A percentile compares a stretch with the other conserved stretches of the same genome.
Evolutionary conservation across 495 filamentous ascomycete species (phyloP).

Genomic region (Thozetella sp.): DNA sequence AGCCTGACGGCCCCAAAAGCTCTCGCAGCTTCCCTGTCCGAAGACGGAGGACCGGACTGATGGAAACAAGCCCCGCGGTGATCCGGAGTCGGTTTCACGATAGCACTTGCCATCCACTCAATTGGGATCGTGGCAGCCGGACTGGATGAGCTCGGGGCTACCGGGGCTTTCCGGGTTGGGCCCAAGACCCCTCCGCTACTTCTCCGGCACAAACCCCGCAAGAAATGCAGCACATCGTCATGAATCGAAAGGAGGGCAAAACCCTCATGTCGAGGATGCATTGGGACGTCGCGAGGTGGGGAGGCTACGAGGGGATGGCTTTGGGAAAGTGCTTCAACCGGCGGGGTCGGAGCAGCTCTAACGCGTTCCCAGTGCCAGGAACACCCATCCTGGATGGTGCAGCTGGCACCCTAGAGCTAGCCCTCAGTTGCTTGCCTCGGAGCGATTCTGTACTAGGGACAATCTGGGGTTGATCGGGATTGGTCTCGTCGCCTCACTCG

Average conservation of each 20-base stretch:
- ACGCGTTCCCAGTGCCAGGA: neutral
- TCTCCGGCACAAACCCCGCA: constrained; percentile 5
- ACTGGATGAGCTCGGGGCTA: constrained; percentile 7
- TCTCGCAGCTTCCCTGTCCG: neutral
- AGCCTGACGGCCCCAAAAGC: neutral
- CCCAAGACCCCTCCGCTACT: constrained; percentile 4
- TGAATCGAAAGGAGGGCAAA: neutral
- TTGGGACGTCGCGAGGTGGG: neutral
- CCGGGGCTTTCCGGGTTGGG: constrained; percentile 11
- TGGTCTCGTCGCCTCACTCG: constrained; percentile 19
- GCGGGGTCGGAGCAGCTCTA: neutral
- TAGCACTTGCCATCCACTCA: constrained; percentile 21
- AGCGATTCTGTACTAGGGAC: neutral
- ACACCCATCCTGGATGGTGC: neutral
- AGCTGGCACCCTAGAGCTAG: neutral
- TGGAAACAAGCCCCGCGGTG: neutral
- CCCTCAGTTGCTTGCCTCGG: neutral
- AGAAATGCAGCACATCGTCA: neutral
- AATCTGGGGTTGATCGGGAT: constrained; percentile 13
- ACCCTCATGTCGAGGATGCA: neutral
- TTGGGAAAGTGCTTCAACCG: constrained; percentile 1
- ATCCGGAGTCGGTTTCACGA: neutral
- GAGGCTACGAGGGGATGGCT: neutral
- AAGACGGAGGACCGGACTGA: constrained; percentile 1
- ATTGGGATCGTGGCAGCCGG: constrained; percentile 22